These are phyloP conservation scores for Phoenix dactylifera DNA, from an alignment of 176 grass and related monocot genomes.

Conservation along the genomic window DNA sequence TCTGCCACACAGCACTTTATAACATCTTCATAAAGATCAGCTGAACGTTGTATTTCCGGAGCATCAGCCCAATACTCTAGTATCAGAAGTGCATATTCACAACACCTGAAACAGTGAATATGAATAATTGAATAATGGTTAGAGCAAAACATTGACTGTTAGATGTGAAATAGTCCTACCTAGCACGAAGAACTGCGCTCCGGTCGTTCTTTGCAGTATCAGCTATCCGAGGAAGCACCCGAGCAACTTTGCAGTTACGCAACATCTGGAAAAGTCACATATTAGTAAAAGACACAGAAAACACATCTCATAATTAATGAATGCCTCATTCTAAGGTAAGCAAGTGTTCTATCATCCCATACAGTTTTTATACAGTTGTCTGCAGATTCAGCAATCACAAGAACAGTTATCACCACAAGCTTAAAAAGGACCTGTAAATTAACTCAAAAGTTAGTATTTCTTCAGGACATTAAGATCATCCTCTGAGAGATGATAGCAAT, in stretches of 20 bases:
- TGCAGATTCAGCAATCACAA: slow-evolving; percentile 91
- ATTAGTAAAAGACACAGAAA: slow-evolving; percentile 8
- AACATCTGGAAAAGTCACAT: slow-evolving; percentile 44
- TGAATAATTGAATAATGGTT: slow-evolving; percentile 10
- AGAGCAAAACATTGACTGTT: slow-evolving; percentile 11
- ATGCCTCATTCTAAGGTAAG: slow-evolving; percentile 1
- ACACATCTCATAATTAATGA: too few relatives aligned
- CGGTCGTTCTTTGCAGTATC: slow-evolving; percentile 75
- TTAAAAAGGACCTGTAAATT: slow-evolving; percentile 78
- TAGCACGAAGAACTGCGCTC: slow-evolving; percentile 83
- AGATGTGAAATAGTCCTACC: slow-evolving; percentile 34
- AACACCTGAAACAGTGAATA: slow-evolving; percentile 51
- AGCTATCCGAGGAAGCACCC: slow-evolving; percentile 68
- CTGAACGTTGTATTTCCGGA: slow-evolving; percentile 85
- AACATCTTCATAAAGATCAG: slow-evolving; percentile 88
- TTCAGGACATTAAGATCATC: slow-evolving; percentile 3
- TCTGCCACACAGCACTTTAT: slow-evolving; percentile 95
- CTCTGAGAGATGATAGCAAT: not conserved
- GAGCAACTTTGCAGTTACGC: slow-evolving; percentile 87
- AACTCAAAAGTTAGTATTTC: slow-evolving; percentile 20
- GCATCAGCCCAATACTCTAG: slow-evolving; percentile 98
- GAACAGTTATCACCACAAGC: slow-evolving; percentile 97
- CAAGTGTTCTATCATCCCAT: slow-evolving; percentile 30
- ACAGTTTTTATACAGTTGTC: slow-evolving; percentile 99
- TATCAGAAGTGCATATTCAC: slow-evolving; percentile 79